Evolutionary conservation across 768 basidiomycete genomes (phyloP).

Genomic region (Suillus bovinus): DNA sequence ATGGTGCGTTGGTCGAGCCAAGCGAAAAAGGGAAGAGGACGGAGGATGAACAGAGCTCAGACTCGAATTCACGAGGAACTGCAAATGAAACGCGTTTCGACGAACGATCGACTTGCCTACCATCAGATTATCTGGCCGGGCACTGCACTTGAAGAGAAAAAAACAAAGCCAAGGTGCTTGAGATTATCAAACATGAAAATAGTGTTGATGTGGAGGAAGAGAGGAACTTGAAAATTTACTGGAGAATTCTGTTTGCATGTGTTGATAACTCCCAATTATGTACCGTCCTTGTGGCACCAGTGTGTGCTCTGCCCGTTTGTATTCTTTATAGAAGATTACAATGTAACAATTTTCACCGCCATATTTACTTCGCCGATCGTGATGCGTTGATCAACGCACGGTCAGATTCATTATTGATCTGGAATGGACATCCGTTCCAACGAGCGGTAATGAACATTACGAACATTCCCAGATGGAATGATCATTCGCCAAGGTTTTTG

Average conservation of each 20-base stretch:
- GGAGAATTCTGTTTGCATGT: too few species aligned
- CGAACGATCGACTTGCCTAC: too few species aligned
- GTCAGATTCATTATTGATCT: neutral
- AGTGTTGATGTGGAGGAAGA: too few species aligned
- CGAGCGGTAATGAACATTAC: neutral
- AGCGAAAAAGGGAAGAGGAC: neutral
- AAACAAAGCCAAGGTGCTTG: too few species aligned
- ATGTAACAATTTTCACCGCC: neutral
- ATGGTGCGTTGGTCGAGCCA: conserved; percentile 21
- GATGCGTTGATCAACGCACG: neutral
- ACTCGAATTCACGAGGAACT: too few species aligned
- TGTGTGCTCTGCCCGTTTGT: too few species aligned
- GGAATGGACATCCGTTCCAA: neutral
- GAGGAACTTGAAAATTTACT: too few species aligned
- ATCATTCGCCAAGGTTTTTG: neutral
- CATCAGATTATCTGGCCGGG: too few species aligned
- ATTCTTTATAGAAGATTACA: neutral
- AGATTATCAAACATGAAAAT: too few species aligned
- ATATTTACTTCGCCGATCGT: neutral
- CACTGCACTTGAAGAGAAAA: too few species aligned
- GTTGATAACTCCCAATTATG: too few species aligned
- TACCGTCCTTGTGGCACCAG: too few species aligned
- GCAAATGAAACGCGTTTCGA: neutral
- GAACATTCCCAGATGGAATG: neutral
- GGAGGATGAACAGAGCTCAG: neutral